Evolutionary conservation across 768 basidiomycete genomes (phyloP).

Genomic region (Xerocomus spinulosus): DNA sequence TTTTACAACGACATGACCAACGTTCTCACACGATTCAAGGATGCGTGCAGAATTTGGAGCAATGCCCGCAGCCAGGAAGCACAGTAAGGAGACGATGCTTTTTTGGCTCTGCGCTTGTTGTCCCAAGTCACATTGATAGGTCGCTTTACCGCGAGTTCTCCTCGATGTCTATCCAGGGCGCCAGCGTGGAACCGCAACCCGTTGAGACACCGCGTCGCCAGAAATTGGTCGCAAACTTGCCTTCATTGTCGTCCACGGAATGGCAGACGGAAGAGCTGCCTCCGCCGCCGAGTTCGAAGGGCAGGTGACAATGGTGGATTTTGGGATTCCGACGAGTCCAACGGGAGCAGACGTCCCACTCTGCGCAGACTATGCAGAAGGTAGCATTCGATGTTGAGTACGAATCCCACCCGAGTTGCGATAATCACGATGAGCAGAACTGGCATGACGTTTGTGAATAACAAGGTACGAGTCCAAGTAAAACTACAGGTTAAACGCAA

Average conservation of each 20-base stretch:
- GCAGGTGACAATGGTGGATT: neutral
- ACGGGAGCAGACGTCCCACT: no score
- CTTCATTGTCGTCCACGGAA: slow-evolving; percentile 45
- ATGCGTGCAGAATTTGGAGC: slow-evolving; percentile 72
- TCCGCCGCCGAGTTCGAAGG: slow-evolving; percentile 33
- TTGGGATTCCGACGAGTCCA: no score
- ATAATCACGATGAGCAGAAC: no score
- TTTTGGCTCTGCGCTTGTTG: neutral
- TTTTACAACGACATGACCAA: slow-evolving; percentile 87
- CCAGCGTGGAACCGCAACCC: neutral
- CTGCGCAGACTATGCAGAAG: neutral
- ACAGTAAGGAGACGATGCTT: slow-evolving; percentile 47
- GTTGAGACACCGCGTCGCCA: slow-evolving; percentile 12
- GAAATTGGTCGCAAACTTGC: slow-evolving; percentile 38
- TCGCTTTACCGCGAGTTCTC: slow-evolving; percentile 19
- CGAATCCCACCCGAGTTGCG: no score
- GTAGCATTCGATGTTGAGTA: neutral
- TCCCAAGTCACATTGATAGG: slow-evolving; percentile 6
- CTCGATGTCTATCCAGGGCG: slow-evolving; percentile 32
- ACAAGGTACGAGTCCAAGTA: no score
- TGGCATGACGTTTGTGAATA: no score
- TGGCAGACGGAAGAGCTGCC: slow-evolving; percentile 52
- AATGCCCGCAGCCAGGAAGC: slow-evolving; percentile 67
- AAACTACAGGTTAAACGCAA: no score
- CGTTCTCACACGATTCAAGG: slow-evolving; percentile 70